Evolutionary conservation across 192 early-diverging fungal genomes (phyloP), one percentile per base, ranked within the genome.

Genomic region (Coemansia brasiliensis): DNA sequence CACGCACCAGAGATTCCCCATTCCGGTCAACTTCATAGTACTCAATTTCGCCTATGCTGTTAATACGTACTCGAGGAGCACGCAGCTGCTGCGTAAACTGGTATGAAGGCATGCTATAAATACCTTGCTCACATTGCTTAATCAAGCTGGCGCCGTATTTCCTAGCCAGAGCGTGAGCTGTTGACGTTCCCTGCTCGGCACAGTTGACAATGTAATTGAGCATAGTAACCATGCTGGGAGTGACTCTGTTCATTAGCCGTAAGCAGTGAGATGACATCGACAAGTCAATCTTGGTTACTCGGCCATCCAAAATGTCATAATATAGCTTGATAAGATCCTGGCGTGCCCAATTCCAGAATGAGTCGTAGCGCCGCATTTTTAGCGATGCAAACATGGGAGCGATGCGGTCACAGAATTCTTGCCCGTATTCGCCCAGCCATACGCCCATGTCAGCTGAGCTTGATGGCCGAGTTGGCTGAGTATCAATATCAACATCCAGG

Each of bases 281-380:
- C 45, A 92, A 88, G 64, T 94, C 92, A 17, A 92, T 83, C 39
- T 74, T 82, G 16, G 87, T 83, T 17, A 94, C 64, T 12, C 85
- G 83, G 51, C 92, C 92, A 63, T 85, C 88, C 57, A 94, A 79
- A 37, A 94, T 89, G 63, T 90, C 91, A 61, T 89, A 95, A 68
- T 90, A 92, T 35, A 65, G 59, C 46, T 37, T 55, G 55, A 61
- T 65, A 44, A 43, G 42, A 48, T 51, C 79, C 59, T 69, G 74
- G 50, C 51, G 69, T 26, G 92, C 83, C 94, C 94, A 97, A 81
- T 97, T 97, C 94, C 94, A 97, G 86, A 85, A 89, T 20, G 94
- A 97, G 64, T 97, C 91, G 66, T 89, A 97, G 3, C 61, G 82
- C 41, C 94, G 90, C 35, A 86, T 92, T 80, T 90, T 97, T 51